phyloP scores from a whole-genome alignment of 2,329 filamentous ascomycete genomes.

The Cryphonectria naterciae region DNA sequence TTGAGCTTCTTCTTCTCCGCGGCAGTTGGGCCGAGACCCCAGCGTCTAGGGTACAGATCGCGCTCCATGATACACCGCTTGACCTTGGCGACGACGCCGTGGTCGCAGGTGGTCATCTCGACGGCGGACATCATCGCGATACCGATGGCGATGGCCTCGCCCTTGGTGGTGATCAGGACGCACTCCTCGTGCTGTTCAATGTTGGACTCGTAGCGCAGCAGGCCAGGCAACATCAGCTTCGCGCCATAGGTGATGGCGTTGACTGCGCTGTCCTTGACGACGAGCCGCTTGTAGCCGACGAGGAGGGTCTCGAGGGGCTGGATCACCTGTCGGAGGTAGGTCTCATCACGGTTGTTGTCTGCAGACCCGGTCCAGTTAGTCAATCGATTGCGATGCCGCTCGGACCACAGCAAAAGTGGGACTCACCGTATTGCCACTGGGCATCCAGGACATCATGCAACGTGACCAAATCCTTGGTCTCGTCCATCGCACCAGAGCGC shows the following conservation, averaged over 20 bases:
- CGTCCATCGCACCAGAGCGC: slow-evolving; percentile 91
- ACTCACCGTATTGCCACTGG: slow-evolving; percentile 74
- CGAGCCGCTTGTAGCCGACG: slow-evolving; percentile 91
- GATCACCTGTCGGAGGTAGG: slow-evolving; percentile 89
- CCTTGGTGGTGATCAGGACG: slow-evolving; percentile 98
- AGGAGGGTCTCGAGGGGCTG: slow-evolving; percentile 90
- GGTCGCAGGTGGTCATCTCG: slow-evolving; percentile 94
- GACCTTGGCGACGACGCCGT: slow-evolving; percentile 97
- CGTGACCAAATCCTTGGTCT: slow-evolving; percentile 86
- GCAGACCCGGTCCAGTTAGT: slow-evolving; percentile 10
- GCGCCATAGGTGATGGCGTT: slow-evolving; percentile 99
- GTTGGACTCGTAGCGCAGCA: slow-evolving; percentile 85
- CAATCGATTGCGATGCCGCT: neutral
- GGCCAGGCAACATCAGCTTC: slow-evolving; percentile 97
- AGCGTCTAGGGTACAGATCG: slow-evolving; percentile 93
- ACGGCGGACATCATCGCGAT: slow-evolving; percentile 98
- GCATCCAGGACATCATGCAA: slow-evolving; percentile 95
- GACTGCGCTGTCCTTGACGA: slow-evolving; percentile 95
- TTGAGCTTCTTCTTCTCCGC: slow-evolving; percentile 99
- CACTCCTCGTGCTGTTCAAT: slow-evolving; percentile 97
- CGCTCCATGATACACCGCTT: slow-evolving; percentile 99
- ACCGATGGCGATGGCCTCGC: slow-evolving; percentile 94
- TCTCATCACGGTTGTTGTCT: slow-evolving; percentile 94
- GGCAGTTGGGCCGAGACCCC: slow-evolving; percentile 92
- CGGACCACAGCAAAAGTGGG: slow-evolving; percentile 1